These are phyloP conservation scores for Alternaria gansuensis DNA, from an alignment of 2,329 filamentous ascomycete species.

Conservation along the genomic window DNA sequence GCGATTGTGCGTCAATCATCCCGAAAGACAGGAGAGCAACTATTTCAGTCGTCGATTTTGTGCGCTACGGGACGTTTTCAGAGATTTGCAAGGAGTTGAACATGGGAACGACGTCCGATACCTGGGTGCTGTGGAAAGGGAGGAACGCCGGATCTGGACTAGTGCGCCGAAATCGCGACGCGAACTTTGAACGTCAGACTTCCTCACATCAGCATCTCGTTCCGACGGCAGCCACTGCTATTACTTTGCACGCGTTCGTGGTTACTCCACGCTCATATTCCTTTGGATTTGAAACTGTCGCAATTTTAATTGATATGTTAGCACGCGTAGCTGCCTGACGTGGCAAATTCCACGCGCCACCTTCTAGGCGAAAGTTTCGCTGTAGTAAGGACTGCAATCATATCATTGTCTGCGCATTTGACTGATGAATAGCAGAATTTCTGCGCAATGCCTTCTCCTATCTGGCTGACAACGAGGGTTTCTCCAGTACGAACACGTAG, in stretches of 20 bases:
- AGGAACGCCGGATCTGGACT: not conserved
- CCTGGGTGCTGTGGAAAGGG: not conserved
- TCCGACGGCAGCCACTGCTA: not conserved
- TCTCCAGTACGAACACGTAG: not conserved
- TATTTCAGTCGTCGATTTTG: not conserved
- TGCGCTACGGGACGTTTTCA: no score
- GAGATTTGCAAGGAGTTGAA: not conserved
- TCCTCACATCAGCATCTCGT: slow-evolving; percentile 1
- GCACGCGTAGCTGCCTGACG: not conserved
- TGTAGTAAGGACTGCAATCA: not conserved
- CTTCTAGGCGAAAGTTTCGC: not conserved
- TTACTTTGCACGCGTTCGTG: not conserved
- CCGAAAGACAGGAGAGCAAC: not conserved
- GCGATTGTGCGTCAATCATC: not conserved
- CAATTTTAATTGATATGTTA: not conserved
- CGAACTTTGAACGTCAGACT: slow-evolving; percentile 1
- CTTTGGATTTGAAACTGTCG: accelerated
- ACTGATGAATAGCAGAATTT: not conserved
- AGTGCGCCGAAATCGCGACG: not conserved
- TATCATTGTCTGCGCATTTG: not conserved
- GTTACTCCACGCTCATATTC: no score
- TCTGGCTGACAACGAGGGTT: not conserved
- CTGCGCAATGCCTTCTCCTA: not conserved
- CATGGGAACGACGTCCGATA: not conserved
- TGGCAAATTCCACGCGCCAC: not conserved